Evolutionary conservation across 176 grass and related monocot genomes (phyloP).

Genomic region (Ampelocalamus luodianensis): DNA sequence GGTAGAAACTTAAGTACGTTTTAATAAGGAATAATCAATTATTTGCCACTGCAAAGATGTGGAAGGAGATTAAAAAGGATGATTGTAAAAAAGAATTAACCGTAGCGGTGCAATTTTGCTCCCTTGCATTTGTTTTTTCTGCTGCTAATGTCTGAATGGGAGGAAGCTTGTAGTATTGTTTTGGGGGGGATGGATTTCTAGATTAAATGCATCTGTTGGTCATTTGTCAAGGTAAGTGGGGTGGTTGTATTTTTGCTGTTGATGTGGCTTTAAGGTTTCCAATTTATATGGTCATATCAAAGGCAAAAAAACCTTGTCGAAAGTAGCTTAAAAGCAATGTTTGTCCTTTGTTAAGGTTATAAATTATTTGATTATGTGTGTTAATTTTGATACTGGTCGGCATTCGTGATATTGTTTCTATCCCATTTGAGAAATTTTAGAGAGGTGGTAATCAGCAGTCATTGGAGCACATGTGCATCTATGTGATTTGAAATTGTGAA

Average conservation of each 20-base stretch:
- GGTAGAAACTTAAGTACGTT: background rate
- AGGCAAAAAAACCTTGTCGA: conserved; percentile 1
- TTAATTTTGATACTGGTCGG: background rate
- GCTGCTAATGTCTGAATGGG: conserved; percentile 25
- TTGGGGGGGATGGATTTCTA: background rate
- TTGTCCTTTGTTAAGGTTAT: background rate
- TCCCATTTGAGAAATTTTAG: background rate
- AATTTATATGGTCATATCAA: conserved; percentile 14
- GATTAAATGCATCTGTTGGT: conserved; percentile 43
- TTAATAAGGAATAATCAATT: too few species aligned
- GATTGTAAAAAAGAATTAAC: background rate
- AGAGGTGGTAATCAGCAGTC: background rate
- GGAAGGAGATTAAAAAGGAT: conserved; percentile 6
- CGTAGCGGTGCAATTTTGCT: conserved; percentile 8
- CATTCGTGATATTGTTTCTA: background rate
- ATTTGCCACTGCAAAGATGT: too few species aligned
- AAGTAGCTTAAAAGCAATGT: conserved; percentile 33
- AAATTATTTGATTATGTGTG: background rate
- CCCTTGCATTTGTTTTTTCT: background rate
- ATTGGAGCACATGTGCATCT: background rate
- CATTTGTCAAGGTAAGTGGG: conserved; percentile 35
- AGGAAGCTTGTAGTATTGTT: background rate
- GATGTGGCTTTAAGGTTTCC: conserved; percentile 44
- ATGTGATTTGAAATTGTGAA: background rate
- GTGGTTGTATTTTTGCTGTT: conserved; percentile 51